Evolutionary conservation across 345 rosid species (phyloP), one percentile per base, ranked within the genome.

Genomic region (Trapa bicornis): DNA sequence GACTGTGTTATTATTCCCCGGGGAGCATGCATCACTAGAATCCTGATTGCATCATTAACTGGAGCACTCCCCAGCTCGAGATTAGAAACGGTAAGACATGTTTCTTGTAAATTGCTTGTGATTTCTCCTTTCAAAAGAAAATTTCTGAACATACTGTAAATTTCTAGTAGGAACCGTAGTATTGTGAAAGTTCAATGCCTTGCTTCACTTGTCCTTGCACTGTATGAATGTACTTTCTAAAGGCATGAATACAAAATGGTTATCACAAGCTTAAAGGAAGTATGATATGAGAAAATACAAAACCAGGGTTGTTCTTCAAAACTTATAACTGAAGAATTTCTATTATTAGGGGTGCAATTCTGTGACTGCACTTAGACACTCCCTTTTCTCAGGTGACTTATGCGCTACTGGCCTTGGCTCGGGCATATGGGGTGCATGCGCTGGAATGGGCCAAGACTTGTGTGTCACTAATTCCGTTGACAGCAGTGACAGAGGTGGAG

Each of bases 31-130:
- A 78, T 91, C 42, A 75, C 93, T 64, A 84, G 97, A 91, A 76
- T 94, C 72, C 75, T 94, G 76, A 75, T 94, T 67, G 88, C 97
- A 15, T 89, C 96, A 50, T 75, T 94, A 75, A 80, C 99, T 6
- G 99, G 99, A 76, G 99, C 99, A 70, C 88, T 94, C 48, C 99
- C 99, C 37, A 82, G 89, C 86, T 94, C 97, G 65, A 90, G 96
- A 76, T 67, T 94, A 72, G 97, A 94, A 71, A 80, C 91, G 79
- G 97, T 91, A 82, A 69, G 71, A 37, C 52, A 52, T 67, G 52
- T 48, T 68, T 32, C 41, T 64, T 50, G 9, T 15, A 35, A 1
- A 36, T 2, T 61, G 58, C 32, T 2, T 17, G n/a, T 32, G 6
- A 35, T 3, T 61, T 8, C 2, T 32, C 15, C 13, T 7, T 61